These are phyloP conservation scores for Sporisorium scitamineum DNA, from an alignment of 1,284 basidiomycete species.

Conservation along the genomic window DNA sequence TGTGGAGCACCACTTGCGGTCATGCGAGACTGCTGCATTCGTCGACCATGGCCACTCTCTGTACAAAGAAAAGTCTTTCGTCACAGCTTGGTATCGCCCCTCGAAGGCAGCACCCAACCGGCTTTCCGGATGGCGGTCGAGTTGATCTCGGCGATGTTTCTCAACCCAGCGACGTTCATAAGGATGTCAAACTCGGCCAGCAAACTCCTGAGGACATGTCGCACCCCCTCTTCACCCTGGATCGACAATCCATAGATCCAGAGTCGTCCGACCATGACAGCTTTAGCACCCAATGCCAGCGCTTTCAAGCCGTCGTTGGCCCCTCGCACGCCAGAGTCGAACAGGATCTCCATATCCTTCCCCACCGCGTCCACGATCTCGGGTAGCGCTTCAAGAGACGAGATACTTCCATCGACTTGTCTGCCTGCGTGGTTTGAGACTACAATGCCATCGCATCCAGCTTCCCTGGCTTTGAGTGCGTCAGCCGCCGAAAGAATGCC, in stretches of 20 bases:
- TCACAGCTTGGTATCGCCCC: conserved; percentile 12
- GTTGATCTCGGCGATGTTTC: conserved; percentile 26
- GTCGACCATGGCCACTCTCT: too few species aligned
- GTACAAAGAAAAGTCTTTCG: too few species aligned
- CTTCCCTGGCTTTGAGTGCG: conserved; percentile 75
- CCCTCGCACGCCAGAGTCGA: conserved; percentile 82
- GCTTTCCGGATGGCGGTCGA: conserved; percentile 12
- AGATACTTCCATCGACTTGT: conserved; percentile 45
- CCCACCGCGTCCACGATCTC: conserved; percentile 73
- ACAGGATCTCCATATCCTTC: conserved; percentile 77
- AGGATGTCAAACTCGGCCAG: conserved; percentile 76
- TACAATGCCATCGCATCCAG: conserved; percentile 79
- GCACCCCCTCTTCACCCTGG: conserved; percentile 76
- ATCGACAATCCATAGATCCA: conserved; percentile 75
- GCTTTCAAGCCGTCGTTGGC: conserved; percentile 83
- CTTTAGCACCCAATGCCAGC: conserved; percentile 67
- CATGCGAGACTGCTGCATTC: too few species aligned
- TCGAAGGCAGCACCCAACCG: conserved; percentile 14
- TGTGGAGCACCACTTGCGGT: too few species aligned
- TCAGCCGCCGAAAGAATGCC: conserved; percentile 74
- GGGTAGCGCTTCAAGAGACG: conserved; percentile 44
- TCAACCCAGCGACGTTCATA: conserved; percentile 47
- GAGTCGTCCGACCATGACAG: conserved; percentile 67
- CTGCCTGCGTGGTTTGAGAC: conserved; percentile 82
- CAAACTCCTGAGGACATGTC: conserved; percentile 76